Evolutionary conservation across 1,139 yeast genomes (phyloP).

Genomic region (Kurtzmaniella quercitrusa): DNA sequence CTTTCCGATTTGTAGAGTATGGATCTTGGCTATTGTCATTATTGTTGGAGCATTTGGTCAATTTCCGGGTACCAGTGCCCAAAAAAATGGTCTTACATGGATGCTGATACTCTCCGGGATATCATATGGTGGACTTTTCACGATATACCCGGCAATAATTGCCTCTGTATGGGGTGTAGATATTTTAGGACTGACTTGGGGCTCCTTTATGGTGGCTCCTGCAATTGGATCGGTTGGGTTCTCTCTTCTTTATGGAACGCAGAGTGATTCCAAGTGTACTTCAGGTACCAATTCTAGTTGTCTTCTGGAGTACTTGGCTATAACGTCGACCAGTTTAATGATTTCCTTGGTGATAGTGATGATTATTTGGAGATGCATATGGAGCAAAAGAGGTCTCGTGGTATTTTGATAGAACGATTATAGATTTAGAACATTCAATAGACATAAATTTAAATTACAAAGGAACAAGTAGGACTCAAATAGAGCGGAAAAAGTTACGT

Average conservation of each 20-base stretch:
- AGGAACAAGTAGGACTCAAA: too few species aligned
- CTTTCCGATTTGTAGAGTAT: slow-evolving; percentile 34
- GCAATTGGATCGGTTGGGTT: slow-evolving; percentile 76
- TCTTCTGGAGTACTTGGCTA: slow-evolving; percentile 2
- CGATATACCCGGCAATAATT: slow-evolving; percentile 77
- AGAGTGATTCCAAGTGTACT: slow-evolving; percentile 46
- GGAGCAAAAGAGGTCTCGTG: slow-evolving; percentile 30
- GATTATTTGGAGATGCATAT: slow-evolving; percentile 30
- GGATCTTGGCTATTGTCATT: slow-evolving; percentile 40
- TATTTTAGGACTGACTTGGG: slow-evolving; percentile 91
- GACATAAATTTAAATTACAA: too few species aligned
- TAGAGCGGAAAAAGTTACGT: too few species aligned
- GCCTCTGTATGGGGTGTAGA: slow-evolving; percentile 88
- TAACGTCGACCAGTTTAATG: slow-evolving; percentile 27
- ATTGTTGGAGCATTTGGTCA: slow-evolving; percentile 45
- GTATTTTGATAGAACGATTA: slow-evolving; percentile 11
- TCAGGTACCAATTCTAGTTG: not conserved
- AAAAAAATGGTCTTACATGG: slow-evolving; percentile 19
- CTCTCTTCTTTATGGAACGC: slow-evolving; percentile 67
- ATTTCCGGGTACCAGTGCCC: slow-evolving; percentile 3
- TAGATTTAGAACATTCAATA: not conserved
- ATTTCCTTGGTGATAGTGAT: slow-evolving; percentile 27
- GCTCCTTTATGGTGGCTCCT: slow-evolving; percentile 85
- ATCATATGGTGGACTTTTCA: slow-evolving; percentile 80
- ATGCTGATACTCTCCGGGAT: slow-evolving; percentile 61